Conservation (phyloP, 805 yeast species). For the Zygotorulaspora sp. region DNA sequence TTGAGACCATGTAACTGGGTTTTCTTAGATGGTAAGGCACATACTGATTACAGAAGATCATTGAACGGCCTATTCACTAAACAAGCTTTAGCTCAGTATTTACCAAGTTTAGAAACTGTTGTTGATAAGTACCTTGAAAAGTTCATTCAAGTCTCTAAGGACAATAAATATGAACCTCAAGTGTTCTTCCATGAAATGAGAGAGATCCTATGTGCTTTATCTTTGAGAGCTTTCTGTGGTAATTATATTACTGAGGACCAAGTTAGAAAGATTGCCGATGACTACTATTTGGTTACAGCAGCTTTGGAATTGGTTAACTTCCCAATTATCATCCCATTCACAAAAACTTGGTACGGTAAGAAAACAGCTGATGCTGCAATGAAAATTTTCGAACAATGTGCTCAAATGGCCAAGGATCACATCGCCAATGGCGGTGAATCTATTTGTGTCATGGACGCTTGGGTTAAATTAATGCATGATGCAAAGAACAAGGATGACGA, state of each 20-base stretch:
- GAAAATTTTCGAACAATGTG: conserved; percentile 86
- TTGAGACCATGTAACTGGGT: conserved; percentile 97
- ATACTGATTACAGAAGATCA: conserved; percentile 86
- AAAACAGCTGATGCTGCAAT: conserved; percentile 89
- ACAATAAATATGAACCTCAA: conserved; percentile 49
- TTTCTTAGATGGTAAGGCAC: conserved; percentile 92
- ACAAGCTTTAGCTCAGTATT: conserved; percentile 73
- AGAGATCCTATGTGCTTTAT: conserved; percentile 92
- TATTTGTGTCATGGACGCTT: conserved; percentile 89
- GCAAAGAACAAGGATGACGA: conserved; percentile 48
- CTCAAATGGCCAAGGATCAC: conserved; percentile 77
- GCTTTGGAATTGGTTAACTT: conserved; percentile 96
- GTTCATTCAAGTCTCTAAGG: conserved; percentile 54
- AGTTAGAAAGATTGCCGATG: conserved; percentile 82
- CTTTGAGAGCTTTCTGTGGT: conserved; percentile 93
- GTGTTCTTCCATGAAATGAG: conserved; percentile 91
- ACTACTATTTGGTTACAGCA: conserved; percentile 87
- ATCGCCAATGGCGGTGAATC: conserved; percentile 75
- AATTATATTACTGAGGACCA: conserved; percentile 90
- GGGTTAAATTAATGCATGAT: conserved; percentile 83
- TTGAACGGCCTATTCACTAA: conserved; percentile 85
- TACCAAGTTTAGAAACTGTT: conserved; percentile 78
- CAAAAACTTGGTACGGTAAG: conserved; percentile 98
- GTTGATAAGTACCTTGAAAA: conserved; percentile 76
- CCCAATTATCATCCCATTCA: conserved; percentile 92